Evolutionary conservation across 2,329 filamentous ascomycete genomes (phyloP).

Genomic region (Ceratocystis lukuohia): DNA sequence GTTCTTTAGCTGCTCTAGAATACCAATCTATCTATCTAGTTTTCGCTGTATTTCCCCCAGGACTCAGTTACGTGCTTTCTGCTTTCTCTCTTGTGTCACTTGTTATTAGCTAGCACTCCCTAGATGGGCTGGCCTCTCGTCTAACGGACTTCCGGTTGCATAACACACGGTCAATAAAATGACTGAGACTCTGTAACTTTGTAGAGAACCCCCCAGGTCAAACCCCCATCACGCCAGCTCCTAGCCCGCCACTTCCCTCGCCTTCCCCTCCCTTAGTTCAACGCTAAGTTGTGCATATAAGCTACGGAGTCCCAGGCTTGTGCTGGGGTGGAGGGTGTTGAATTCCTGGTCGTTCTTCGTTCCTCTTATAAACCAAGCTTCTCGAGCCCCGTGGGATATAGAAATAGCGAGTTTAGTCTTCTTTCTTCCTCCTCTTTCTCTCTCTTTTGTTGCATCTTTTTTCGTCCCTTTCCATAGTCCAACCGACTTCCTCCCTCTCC

Average conservation of each 20-base stretch:
- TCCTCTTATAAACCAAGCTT: background rate
- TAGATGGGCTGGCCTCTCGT: background rate
- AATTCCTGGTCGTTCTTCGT: background rate
- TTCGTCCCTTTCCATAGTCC: slow-evolving; percentile 5
- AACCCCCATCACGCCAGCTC: background rate
- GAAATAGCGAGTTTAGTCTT: slow-evolving; percentile 5
- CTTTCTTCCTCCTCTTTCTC: slow-evolving; percentile 18
- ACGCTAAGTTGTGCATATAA: slow-evolving; percentile 5
- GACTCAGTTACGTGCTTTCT: background rate
- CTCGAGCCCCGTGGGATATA: background rate
- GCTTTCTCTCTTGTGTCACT: background rate
- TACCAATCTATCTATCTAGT: background rate
- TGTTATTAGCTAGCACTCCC: too few species aligned
- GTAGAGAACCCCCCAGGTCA: background rate
- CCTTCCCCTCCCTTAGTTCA: background rate
- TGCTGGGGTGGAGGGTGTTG: background rate
- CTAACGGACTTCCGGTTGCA: slow-evolving; percentile 6
- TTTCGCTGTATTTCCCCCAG: background rate
- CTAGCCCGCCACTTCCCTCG: background rate
- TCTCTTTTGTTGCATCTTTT: slow-evolving; percentile 18
- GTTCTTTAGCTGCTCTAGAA: too few species aligned
- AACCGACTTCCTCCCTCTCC: background rate
- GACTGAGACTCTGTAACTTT: background rate
- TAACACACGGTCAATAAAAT: background rate
- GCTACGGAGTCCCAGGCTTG: background rate